phyloP scores from a whole-genome alignment of 192 early-diverging fungal genomes.

The Kickxella alabastrina region DNA sequence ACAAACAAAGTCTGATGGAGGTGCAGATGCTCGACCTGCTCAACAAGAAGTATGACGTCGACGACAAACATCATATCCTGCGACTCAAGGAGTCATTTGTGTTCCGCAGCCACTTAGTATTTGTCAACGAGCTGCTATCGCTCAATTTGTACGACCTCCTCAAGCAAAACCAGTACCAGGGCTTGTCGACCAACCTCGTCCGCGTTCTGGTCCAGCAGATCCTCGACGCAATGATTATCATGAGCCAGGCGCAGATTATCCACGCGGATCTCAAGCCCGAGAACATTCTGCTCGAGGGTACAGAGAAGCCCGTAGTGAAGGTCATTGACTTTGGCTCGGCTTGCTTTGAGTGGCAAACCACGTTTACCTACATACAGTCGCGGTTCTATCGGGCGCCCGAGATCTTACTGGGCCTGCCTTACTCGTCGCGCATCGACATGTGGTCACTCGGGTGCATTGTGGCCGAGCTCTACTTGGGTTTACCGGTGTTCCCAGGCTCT shows the following conservation, averaged over 20 bases:
- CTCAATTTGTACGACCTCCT: slow-evolving; percentile 98
- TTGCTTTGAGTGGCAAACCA: slow-evolving; percentile 89
- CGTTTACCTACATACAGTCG: slow-evolving; percentile 98
- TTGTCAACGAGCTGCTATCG: slow-evolving; percentile 95
- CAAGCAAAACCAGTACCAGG: slow-evolving; percentile 95
- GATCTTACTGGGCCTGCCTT: slow-evolving; percentile 89
- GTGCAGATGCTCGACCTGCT: slow-evolving; percentile 89
- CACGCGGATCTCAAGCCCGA: slow-evolving; percentile 99
- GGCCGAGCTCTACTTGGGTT: slow-evolving; percentile 90
- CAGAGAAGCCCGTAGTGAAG: slow-evolving; percentile 90
- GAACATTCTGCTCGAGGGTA: slow-evolving; percentile 85
- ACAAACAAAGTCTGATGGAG: slow-evolving; percentile 97
- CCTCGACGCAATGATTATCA: slow-evolving; percentile 81
- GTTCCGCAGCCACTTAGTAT: slow-evolving; percentile 87
- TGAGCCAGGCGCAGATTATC: slow-evolving; percentile 86
- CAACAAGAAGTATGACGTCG: slow-evolving; percentile 81
- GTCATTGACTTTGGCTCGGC: slow-evolving; percentile 99
- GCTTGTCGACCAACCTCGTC: slow-evolving; percentile 89
- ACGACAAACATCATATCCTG: slow-evolving; percentile 87
- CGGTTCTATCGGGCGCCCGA: slow-evolving; percentile 96
- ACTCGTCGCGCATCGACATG: slow-evolving; percentile 93
- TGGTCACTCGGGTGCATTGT: slow-evolving; percentile 99
- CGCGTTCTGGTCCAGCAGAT: slow-evolving; percentile 91
- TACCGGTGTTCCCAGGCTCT: slow-evolving; percentile 92
- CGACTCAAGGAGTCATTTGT: slow-evolving; percentile 91